phyloP scores from a whole-genome alignment of 148 eudicot genomes.

The Suaeda aralocaspica region DNA sequence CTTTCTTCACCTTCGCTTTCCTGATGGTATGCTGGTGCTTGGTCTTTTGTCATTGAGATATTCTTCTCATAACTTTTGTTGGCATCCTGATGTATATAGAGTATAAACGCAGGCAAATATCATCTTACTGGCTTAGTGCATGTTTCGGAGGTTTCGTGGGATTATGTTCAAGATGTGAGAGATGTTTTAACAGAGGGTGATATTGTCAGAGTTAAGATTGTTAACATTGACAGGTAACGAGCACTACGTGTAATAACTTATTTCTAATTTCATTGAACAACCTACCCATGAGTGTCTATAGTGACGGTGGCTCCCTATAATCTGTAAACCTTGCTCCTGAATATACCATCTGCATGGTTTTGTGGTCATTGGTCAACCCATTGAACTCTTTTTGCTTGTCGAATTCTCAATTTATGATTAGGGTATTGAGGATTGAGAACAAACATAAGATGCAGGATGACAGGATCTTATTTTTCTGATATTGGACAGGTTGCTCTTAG shows the following conservation, averaged over 20 bases:
- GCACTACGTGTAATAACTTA: not conserved
- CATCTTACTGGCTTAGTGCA: slow-evolving; percentile 93
- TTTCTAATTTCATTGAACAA: not conserved
- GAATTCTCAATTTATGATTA: not conserved
- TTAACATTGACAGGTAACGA: slow-evolving; percentile 61
- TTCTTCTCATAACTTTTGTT: not conserved
- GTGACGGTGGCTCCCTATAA: not conserved
- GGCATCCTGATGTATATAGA: slow-evolving; percentile 15
- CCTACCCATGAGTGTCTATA: not conserved
- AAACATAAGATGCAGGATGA: not conserved
- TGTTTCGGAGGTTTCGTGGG: slow-evolving; percentile 97
- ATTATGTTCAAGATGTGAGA: slow-evolving; percentile 79
- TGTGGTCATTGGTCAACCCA: not conserved
- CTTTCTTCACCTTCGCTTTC: slow-evolving; percentile 69
- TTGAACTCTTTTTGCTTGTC: slow-evolving; percentile 6
- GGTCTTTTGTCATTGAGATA: not conserved
- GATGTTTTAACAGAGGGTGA: slow-evolving; percentile 77
- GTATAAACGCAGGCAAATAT: slow-evolving; percentile 55
- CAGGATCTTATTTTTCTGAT: not conserved
- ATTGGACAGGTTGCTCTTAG: not conserved
- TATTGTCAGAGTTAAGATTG: slow-evolving; percentile 66
- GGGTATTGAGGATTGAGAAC: not conserved
- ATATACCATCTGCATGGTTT: not conserved
- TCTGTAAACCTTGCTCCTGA: not conserved
- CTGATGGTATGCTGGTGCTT: slow-evolving; percentile 53